Evolutionary conservation across 805 yeast genomes (phyloP).

Genomic region (Candida loeiensis): DNA sequence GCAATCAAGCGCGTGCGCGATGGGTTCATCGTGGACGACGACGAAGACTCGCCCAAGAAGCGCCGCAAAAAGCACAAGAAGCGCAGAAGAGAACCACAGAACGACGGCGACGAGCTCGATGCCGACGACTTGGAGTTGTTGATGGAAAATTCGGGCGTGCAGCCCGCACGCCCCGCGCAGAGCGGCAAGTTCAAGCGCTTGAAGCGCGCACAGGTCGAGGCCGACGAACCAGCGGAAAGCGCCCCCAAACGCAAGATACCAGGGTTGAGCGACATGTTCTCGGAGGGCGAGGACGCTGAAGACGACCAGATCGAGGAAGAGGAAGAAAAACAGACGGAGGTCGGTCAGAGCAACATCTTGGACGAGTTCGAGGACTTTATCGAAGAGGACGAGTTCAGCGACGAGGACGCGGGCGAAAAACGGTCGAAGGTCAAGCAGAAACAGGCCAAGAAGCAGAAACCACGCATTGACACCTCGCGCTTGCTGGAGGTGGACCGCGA

Average conservation of each 20-base stretch:
- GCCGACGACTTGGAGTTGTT: constrained; percentile 93
- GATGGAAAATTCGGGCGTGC: constrained; percentile 86
- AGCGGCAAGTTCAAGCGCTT: constrained; percentile 69
- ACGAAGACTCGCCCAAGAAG: constrained; percentile 24
- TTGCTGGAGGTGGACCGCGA: constrained; percentile 76
- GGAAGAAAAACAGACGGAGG: constrained; percentile 27
- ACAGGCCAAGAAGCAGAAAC: constrained; percentile 33
- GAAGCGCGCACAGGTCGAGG: constrained; percentile 57
- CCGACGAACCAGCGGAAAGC: constrained; percentile 28
- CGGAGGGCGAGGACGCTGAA: constrained; percentile 47
- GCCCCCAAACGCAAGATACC: constrained; percentile 14
- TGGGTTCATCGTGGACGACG: constrained; percentile 93
- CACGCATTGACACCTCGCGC: constrained; percentile 53
- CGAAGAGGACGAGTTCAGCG: constrained; percentile 94
- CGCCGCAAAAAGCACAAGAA: constrained; percentile 40
- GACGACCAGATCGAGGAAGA: constrained; percentile 29
- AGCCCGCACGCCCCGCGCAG: constrained; percentile 33
- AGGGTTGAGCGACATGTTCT: constrained; percentile 65
- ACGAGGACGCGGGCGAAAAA: constrained; percentile 62
- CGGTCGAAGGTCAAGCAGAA: constrained; percentile 30
- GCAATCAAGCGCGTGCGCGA: constrained; percentile 80
- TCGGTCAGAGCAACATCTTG: constrained; percentile 38
- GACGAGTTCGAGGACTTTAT: constrained; percentile 96
- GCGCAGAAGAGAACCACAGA: constrained; percentile 31
- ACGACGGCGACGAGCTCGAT: constrained; percentile 70